Percentiles rank a stretch among this genome's conserved stretches.
Conservation (phyloP, 2,329 filamentous ascomycete genomes). For the Pyrenochaeta sp. region DNA sequence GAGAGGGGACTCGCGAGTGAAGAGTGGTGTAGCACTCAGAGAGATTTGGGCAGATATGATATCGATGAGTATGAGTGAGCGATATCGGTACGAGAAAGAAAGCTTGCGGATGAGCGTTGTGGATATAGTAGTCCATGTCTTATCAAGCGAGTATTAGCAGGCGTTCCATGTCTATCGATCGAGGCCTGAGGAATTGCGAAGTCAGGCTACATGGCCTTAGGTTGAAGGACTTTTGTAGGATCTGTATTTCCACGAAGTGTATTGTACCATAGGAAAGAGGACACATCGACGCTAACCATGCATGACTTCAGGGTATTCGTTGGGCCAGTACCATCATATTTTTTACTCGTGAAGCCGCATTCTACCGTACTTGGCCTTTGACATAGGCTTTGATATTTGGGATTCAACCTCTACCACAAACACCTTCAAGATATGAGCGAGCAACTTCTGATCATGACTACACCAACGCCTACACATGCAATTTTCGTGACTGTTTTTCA, state of each 20-base stretch:
- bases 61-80: constrained; percentile 47
- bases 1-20: constrained; percentile 56
- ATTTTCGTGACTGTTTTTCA: constrained; percentile 3
- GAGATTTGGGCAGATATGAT: constrained; percentile 54
- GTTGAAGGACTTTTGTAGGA: too few species aligned
- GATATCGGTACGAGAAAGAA: background rate
- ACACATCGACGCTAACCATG: too few species aligned
- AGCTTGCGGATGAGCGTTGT: background rate
- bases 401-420: background rate
- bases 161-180: background rate
- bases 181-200: too few species aligned
- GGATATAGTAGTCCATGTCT: background rate
- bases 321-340: too few species aligned
- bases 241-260: too few species aligned
- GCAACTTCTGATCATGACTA: background rate
- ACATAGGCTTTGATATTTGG: background rate
- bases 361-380: too few species aligned
- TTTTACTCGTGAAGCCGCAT: too few species aligned
- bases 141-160: background rate
- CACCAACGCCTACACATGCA: constrained; percentile 25
- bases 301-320: too few species aligned
- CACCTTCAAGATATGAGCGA: background rate
- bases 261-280: too few species aligned
- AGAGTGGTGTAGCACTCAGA: constrained; percentile 60
- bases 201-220: too few species aligned